phyloP scores from a whole-genome alignment of 495 filamentous ascomycete genomes.

The Neurospora tetraspora region DNA sequence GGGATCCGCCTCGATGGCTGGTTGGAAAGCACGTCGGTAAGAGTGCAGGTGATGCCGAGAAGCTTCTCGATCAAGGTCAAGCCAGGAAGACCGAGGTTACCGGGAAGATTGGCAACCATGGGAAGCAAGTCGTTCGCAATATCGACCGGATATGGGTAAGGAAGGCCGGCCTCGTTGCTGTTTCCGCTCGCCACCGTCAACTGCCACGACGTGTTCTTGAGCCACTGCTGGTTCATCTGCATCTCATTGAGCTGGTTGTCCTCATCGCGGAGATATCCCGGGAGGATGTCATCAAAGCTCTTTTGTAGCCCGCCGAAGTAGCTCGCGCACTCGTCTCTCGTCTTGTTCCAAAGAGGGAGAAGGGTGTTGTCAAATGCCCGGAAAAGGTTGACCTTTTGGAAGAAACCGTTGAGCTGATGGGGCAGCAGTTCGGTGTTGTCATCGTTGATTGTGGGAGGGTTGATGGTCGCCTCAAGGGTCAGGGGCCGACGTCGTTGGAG shows the following conservation, averaged over 20 bases:
- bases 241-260: constrained; percentile 64
- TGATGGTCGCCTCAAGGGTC: constrained; percentile 47
- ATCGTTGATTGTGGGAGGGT: constrained; percentile 52
- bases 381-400: constrained; percentile 58
- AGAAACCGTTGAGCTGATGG: constrained; percentile 46
- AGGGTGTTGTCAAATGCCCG: constrained; percentile 63
- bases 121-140: constrained; percentile 57
- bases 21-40: constrained; percentile 63
- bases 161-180: constrained; percentile 46
- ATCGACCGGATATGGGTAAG: constrained; percentile 60
- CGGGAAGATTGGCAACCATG: constrained; percentile 57
- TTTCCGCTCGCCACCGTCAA: constrained; percentile 40
- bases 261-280: constrained; percentile 49
- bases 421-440: constrained; percentile 48
- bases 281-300: constrained; percentile 54
- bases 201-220: constrained; percentile 76
- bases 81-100: constrained; percentile 51
- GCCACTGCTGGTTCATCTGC: constrained; percentile 67
- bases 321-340: constrained; percentile 43
- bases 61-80: constrained; percentile 69
- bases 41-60: constrained; percentile 61
- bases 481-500: constrained; percentile 63
- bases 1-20: constrained; percentile 47
- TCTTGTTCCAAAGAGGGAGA: constrained; percentile 64
- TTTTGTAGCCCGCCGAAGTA: constrained; percentile 55